phyloP scores from a whole-genome alignment of 1,139 yeast genomes.

The Candida tropicalis region DNA sequence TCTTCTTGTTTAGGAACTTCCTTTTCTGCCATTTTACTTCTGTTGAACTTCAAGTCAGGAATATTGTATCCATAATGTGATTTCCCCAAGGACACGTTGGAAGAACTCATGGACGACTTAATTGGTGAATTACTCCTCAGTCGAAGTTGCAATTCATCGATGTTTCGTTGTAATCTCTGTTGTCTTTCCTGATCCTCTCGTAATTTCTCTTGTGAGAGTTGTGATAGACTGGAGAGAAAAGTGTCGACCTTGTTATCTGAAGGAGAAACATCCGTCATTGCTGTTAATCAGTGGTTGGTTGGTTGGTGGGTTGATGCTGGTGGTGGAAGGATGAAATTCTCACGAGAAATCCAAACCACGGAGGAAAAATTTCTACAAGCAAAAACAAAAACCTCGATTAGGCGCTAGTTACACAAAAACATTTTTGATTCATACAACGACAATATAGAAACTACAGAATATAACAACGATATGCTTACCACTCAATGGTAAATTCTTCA shows the following conservation, averaged over 20 bases:
- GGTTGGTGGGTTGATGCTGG: neutral
- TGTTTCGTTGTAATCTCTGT: slow-evolving; percentile 31
- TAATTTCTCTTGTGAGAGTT: slow-evolving; percentile 34
- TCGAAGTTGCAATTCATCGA: slow-evolving; percentile 31
- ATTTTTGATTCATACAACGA: neutral
- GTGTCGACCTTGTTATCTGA: slow-evolving; percentile 34
- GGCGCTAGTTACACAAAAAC: neutral
- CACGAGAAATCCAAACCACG: neutral
- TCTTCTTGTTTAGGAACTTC: slow-evolving; percentile 7
- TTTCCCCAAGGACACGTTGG: slow-evolving; percentile 7
- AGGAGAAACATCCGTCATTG: slow-evolving; percentile 28
- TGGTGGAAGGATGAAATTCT: neutral
- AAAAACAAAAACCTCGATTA: neutral
- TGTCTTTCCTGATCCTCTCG: slow-evolving; percentile 37
- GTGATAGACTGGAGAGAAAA: slow-evolving; percentile 36
- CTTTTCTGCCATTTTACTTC: slow-evolving; percentile 11
- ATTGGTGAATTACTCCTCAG: slow-evolving; percentile 30
- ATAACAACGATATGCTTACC: slow-evolving; percentile 13
- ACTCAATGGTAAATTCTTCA: slow-evolving; percentile 18
- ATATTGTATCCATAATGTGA: slow-evolving; percentile 10
- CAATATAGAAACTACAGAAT: neutral
- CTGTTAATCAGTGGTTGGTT: neutral
- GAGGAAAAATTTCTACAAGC: neutral
- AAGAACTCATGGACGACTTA: slow-evolving; percentile 13
- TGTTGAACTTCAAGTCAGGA: slow-evolving; percentile 26